phyloP scores from a whole-genome alignment of 305 asterid species.

The Fraxinus floribunda region DNA sequence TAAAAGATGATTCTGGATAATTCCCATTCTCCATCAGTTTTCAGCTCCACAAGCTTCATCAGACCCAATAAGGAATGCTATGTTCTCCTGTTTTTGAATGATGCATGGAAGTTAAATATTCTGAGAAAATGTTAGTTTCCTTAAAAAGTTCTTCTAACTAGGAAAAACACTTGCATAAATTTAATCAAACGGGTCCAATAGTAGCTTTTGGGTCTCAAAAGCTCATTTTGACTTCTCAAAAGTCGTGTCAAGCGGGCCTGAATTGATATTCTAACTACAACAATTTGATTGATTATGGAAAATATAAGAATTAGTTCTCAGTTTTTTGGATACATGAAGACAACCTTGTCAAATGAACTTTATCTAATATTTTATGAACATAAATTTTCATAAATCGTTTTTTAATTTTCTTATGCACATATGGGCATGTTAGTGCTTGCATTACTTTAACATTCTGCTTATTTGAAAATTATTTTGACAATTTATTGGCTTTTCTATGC shows the following conservation, averaged over 20 bases:
- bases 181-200: background rate
- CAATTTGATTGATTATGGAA: background rate
- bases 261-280: background rate
- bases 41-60: background rate
- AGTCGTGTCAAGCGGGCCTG: background rate
- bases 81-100: background rate
- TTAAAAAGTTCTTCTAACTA: no score
- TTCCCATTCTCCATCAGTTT: background rate
- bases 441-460: background rate
- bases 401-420: background rate
- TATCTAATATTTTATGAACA: background rate
- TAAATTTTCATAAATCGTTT: background rate
- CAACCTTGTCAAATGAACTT: background rate
- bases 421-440: background rate
- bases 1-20: background rate
- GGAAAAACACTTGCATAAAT: background rate
- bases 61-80: background rate
- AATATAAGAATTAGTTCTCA: background rate
- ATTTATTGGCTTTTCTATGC: constrained; percentile 9
- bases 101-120: constrained; percentile 2
- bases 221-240: background rate
- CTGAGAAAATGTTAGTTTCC: background rate
- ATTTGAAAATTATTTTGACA: background rate
- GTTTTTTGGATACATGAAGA: background rate
- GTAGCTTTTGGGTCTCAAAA: background rate